These are phyloP conservation scores for Ustilago cynodontis DNA, from an alignment of 1,284 basidiomycete species.

Conservation along the genomic window DNA sequence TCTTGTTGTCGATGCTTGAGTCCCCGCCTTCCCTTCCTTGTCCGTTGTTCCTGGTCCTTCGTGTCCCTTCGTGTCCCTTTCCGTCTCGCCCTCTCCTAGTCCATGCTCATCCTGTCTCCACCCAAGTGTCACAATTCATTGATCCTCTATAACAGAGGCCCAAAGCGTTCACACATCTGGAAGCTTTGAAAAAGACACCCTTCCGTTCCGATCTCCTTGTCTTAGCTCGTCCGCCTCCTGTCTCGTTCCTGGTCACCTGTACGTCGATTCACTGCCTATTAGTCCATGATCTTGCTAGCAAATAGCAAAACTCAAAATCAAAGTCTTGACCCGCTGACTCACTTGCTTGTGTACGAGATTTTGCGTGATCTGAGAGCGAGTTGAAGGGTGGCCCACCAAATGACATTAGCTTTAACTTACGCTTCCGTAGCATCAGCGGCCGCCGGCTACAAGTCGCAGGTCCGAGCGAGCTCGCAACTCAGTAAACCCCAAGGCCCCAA, in stretches of 20 bases:
- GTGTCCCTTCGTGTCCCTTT: not conserved
- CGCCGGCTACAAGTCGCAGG: too few relatives aligned
- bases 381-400: not conserved
- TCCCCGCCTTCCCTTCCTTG: not conserved
- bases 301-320: not conserved
- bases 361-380: not conserved
- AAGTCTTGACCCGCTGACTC: not conserved
- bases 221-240: not conserved
- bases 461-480: too few relatives aligned
- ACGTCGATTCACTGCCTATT: not conserved
- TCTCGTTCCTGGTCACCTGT: not conserved
- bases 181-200: not conserved
- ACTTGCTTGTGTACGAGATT: not conserved
- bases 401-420: not conserved
- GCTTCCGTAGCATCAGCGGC: too few relatives aligned
- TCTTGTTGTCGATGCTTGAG: slow-evolving; percentile 5
- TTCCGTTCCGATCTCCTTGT: not conserved
- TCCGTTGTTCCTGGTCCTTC: too few relatives aligned
- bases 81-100: not conserved
- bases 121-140: not conserved
- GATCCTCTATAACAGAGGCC: not conserved
- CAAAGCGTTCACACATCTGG: not conserved
- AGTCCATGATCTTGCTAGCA: not conserved
- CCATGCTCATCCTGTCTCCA: not conserved
- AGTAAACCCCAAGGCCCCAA: not conserved